These are phyloP conservation scores for Streptanthus diversifolius DNA, from an alignment of 345 rosid species.

Conservation along the genomic window DNA sequence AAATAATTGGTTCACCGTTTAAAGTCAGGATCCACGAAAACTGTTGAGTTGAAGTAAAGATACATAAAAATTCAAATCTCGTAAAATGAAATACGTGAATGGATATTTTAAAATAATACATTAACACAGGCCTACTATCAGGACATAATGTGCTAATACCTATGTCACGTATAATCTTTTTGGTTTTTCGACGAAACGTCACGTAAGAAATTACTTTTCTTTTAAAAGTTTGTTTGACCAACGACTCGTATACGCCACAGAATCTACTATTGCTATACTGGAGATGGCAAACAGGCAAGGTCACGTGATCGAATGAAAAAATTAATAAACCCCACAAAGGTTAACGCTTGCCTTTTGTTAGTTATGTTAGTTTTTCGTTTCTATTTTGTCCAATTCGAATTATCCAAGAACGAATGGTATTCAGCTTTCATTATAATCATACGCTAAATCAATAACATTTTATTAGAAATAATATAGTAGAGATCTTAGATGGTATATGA, in stretches of 20 bases:
- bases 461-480: no score
- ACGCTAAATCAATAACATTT: no score
- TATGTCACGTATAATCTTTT: not conserved
- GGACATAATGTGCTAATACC: no score
- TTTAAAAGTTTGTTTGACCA: constrained; percentile 1
- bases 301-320: not conserved
- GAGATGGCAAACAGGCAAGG: not conserved
- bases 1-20: not conserved
- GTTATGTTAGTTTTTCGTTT: not conserved
- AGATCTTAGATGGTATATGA: no score
- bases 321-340: not conserved
- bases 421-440: no score
- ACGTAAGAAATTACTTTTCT: not conserved
- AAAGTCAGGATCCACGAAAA: constrained; percentile 5
- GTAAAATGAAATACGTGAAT: not conserved
- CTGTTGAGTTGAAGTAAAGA: not conserved
- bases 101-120: not conserved
- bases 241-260: not conserved
- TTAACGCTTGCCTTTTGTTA: not conserved
- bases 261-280: not conserved
- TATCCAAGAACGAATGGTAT: no score
- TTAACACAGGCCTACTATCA: not conserved
- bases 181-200: not conserved
- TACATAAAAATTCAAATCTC: not conserved
- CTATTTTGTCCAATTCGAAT: no score